Evolutionary conservation across 2,329 filamentous ascomycete genomes (phyloP).

Genomic region (Chaetothyriales sp.): DNA sequence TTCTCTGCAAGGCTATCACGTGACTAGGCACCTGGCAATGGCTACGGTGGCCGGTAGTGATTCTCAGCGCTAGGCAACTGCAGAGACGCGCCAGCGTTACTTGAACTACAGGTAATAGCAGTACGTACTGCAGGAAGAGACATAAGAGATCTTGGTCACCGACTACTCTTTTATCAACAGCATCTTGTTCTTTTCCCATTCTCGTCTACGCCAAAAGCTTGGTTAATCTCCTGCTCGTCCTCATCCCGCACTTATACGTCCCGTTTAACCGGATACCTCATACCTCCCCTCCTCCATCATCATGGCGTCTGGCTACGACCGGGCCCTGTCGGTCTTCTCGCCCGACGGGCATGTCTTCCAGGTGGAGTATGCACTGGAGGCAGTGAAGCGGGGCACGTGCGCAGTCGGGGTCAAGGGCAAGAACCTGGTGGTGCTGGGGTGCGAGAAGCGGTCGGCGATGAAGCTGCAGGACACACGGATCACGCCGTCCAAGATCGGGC

Average conservation of each 20-base stretch:
- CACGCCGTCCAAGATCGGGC: slow-evolving; percentile 94
- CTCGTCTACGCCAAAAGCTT: neutral
- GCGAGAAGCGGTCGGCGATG: slow-evolving; percentile 97
- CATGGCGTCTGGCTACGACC: slow-evolving; percentile 95
- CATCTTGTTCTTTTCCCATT: neutral
- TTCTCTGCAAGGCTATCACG: too few species aligned
- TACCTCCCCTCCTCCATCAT: slow-evolving; percentile 10
- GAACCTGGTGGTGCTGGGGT: slow-evolving; percentile 89
- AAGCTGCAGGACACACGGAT: slow-evolving; percentile 99
- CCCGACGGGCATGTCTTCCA: slow-evolving; percentile 99
- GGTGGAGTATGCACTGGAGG: slow-evolving; percentile 97
- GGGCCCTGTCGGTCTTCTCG: slow-evolving; percentile 62
- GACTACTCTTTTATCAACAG: neutral
- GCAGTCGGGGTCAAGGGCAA: slow-evolving; percentile 92
- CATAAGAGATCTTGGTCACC: neutral
- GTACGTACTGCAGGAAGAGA: neutral
- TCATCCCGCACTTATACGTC: neutral
- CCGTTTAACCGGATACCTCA: too few species aligned
- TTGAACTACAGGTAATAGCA: too few species aligned
- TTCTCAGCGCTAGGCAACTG: neutral
- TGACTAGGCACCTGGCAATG: too few species aligned
- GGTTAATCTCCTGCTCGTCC: neutral
- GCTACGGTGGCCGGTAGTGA: neutral
- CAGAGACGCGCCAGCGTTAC: neutral
- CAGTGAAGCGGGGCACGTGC: slow-evolving; percentile 97